These are phyloP conservation scores for Gleditsia sinensis DNA, from an alignment of 306 rosid species.

Conservation along the genomic window DNA sequence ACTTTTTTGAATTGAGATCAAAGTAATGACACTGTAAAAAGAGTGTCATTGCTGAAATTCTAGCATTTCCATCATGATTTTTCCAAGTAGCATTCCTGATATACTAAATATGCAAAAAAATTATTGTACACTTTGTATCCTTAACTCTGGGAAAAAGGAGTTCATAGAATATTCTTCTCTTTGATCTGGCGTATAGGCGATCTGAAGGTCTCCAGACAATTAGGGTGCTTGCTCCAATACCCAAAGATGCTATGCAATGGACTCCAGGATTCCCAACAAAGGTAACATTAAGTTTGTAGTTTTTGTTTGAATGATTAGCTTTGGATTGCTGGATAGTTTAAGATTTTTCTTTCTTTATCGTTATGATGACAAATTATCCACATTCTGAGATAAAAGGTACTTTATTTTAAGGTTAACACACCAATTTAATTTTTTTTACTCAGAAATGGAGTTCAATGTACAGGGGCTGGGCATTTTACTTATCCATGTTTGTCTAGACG, in stretches of 20 bases:
- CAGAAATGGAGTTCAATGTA: slow-evolving; percentile 7
- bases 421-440: background rate
- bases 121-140: slow-evolving; percentile 15
- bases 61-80: slow-evolving; percentile 12
- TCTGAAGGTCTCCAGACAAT: slow-evolving; percentile 88
- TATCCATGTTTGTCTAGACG: slow-evolving; percentile 9
- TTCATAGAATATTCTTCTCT: slow-evolving; percentile 25
- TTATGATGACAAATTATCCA: background rate
- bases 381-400: slow-evolving; percentile 5
- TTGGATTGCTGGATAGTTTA: background rate
- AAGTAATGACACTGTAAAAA: background rate
- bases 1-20: slow-evolving; percentile 19
- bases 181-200: slow-evolving; percentile 58
- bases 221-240: slow-evolving; percentile 87
- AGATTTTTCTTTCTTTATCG: background rate
- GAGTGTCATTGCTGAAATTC: slow-evolving; percentile 17
- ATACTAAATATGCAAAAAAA: background rate
- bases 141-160: slow-evolving; percentile 10
- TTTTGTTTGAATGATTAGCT: slow-evolving; percentile 22
- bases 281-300: slow-evolving; percentile 45
- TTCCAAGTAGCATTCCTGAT: background rate
- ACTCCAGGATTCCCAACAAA: slow-evolving; percentile 90
- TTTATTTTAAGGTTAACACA: slow-evolving; percentile 1
- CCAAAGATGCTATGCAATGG: slow-evolving; percentile 71
- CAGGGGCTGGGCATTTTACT: background rate